These are phyloP conservation scores for Blastobotrys proliferans DNA, from an alignment of 1,139 yeast genomes.

Conservation along the genomic window DNA sequence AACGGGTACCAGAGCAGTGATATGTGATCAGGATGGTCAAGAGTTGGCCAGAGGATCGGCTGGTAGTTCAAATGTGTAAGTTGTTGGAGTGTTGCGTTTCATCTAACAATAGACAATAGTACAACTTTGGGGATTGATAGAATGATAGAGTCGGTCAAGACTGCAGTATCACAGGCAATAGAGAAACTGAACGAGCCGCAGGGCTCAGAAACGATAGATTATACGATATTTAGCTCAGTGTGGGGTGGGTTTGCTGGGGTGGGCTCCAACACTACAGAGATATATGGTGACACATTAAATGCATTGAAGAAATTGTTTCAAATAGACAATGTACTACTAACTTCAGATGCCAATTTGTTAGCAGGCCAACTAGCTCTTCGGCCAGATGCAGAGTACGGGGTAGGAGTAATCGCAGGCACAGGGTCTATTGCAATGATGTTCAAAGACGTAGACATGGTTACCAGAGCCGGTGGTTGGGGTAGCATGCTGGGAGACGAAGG, in stretches of 20 bases:
- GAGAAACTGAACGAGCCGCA: neutral
- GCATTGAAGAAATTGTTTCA: constrained; percentile 6
- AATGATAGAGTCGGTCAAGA: constrained; percentile 6
- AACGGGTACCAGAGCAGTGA: constrained; percentile 14
- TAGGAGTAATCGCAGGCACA: constrained; percentile 27
- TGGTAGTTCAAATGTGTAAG: constrained; percentile 11
- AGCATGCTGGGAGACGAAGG: constrained; percentile 29
- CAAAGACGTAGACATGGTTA: constrained; percentile 3
- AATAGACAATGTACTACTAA: constrained; percentile 7
- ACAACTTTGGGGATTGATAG: constrained; percentile 12
- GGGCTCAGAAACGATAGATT: neutral
- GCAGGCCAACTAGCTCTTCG: constrained; percentile 9
- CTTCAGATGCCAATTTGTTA: constrained; percentile 14
- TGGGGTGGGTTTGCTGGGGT: constrained; percentile 18
- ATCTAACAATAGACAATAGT: neutral
- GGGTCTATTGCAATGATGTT: constrained; percentile 28
- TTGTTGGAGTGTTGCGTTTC: neutral
- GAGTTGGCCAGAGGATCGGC: constrained; percentile 7
- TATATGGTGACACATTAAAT: neutral
- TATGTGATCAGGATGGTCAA: neutral
- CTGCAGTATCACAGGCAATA: constrained; percentile 4
- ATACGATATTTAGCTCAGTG: constrained; percentile 2
- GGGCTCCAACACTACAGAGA: constrained; percentile 3
- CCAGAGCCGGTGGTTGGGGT: constrained; percentile 28
- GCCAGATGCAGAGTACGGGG: constrained; percentile 3